Conservation (phyloP, 73 alveolate genomes). For the Paramecium caudatum region DNA sequence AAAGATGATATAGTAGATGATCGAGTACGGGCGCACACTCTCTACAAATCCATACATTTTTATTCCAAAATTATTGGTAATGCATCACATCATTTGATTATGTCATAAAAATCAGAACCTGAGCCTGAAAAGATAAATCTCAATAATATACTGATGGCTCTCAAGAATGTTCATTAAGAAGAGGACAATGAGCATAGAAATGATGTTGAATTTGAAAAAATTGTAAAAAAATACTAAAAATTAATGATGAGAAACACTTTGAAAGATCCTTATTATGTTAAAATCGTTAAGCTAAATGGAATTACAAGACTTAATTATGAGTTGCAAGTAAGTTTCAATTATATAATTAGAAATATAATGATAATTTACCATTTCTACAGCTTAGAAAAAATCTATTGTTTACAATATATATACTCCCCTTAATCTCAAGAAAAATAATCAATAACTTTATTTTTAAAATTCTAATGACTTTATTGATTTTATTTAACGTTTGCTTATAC, state of each 20-base stretch:
- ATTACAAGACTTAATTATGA: constrained; percentile 27
- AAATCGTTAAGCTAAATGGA: not conserved
- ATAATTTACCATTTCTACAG: not conserved
- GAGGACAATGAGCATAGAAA: not conserved
- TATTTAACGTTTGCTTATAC: not conserved
- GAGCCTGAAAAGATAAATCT: constrained; percentile 2
- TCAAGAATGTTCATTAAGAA: not conserved
- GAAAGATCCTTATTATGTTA: constrained; percentile 54
- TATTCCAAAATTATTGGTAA: not conserved
- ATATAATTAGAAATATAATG: constrained; percentile 23
- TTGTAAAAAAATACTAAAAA: not conserved
- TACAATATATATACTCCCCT: not conserved
- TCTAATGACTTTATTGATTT: not conserved
- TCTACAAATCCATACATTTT: not conserved
- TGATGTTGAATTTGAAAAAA: constrained; percentile 25
- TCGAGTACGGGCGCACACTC: not conserved
- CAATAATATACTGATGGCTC: not conserved
- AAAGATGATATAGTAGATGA: constrained; percentile 15
- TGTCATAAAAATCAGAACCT: constrained; percentile 16
- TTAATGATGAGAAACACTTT: not conserved
- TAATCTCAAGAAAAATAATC: constrained; percentile 13
- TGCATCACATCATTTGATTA: constrained; percentile 7
- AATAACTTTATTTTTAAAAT: constrained; percentile 14
- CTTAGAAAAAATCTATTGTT: not conserved
- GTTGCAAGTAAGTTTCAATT: not conserved